Base-by-base conservation (phyloP, 1,139 yeast species). In the Debaryomyces robertsiae region DNA sequence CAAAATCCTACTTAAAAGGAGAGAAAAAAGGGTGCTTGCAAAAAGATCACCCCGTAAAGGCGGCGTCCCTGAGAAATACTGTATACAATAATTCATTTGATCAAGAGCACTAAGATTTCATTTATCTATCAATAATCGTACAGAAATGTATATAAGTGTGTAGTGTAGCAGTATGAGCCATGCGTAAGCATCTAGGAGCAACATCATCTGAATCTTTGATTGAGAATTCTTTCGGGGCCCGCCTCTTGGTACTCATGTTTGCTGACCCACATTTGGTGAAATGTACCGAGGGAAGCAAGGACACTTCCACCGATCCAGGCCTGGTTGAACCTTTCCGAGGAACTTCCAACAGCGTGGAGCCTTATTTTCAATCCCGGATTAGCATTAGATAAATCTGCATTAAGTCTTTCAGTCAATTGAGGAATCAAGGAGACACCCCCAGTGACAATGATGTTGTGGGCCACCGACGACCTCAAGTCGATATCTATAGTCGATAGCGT, bases 291-390 rank as follows among this genome's bases (percentile, higher is more conserved):
- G 41, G 96, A 85, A 3, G 96, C 84, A 44, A 93, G 71, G 30
- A 93, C 94, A 50, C 95, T 84, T 6, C 97, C 98, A 32, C 99
- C 99, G 41, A 93, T 79, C 98, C 98, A 93, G 6, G 94, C 76
- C 48, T 94, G 90, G 58, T 81, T 87, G 49, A 82, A 80, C 55
- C 98, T 77, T 63, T 93, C 98, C 38, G 77, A 75, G 2, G 86
- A 66, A 58, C 87, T 88, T 28, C 98, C 98, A 3, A 88, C 82
- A 1, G 97, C 88, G 54, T 90, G 88, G 35, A 93, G 77, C 56
- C 98, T 75, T 39, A 93, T 83, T 62, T 93, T 93, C 51, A 91
- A 73, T n/a, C 97, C 96, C 1, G 98, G 97, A 53, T 91, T 82
- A 43, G 79, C 68, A 42, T 75, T 73, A 17, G 84, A 77, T 45